Conservation (phyloP, 805 yeast genomes). For the Diddensiella santjacobensis region DNA sequence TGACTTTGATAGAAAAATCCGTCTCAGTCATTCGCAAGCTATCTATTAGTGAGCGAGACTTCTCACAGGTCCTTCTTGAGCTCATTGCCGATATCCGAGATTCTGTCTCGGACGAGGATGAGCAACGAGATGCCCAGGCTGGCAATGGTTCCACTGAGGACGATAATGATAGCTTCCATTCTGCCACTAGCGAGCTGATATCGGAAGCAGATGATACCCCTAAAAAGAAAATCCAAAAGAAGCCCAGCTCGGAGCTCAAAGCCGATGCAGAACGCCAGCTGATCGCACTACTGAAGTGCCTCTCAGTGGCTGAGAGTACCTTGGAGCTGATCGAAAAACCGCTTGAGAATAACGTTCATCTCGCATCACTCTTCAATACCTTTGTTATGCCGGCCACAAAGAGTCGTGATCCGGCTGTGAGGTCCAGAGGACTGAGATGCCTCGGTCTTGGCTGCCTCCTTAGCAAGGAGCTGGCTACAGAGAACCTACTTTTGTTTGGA, state of each 20-base stretch:
- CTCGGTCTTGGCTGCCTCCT: slow-evolving; percentile 76
- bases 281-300: slow-evolving; percentile 48
- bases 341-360: slow-evolving; percentile 57
- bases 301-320: slow-evolving; percentile 64
- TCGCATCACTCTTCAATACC: slow-evolving; percentile 69
- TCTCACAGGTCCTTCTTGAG: slow-evolving; percentile 79
- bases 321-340: slow-evolving; percentile 65
- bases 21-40: slow-evolving; percentile 64
- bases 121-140: slow-evolving; percentile 19
- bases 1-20: slow-evolving; percentile 49
- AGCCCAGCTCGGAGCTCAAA: neutral
- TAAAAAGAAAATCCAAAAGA: neutral
- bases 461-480: slow-evolving; percentile 59
- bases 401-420: slow-evolving; percentile 49
- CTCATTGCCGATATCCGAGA: slow-evolving; percentile 82
- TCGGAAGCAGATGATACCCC: neutral
- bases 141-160: slow-evolving; percentile 29
- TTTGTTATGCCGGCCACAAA: slow-evolving; percentile 76
- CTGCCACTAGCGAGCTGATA: slow-evolving; percentile 37
- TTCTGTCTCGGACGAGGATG: slow-evolving; percentile 41
- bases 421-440: slow-evolving; percentile 66
- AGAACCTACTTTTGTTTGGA: slow-evolving; percentile 62
- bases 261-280: slow-evolving; percentile 24
- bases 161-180: slow-evolving; percentile 44
- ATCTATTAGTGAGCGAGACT: slow-evolving; percentile 78